A percentile compares a stretch with the other conserved stretches of the same genome.
These are phyloP conservation scores for Flaveria robusta DNA, from an alignment of 129 eudicot species.

Conservation along the genomic window DNA sequence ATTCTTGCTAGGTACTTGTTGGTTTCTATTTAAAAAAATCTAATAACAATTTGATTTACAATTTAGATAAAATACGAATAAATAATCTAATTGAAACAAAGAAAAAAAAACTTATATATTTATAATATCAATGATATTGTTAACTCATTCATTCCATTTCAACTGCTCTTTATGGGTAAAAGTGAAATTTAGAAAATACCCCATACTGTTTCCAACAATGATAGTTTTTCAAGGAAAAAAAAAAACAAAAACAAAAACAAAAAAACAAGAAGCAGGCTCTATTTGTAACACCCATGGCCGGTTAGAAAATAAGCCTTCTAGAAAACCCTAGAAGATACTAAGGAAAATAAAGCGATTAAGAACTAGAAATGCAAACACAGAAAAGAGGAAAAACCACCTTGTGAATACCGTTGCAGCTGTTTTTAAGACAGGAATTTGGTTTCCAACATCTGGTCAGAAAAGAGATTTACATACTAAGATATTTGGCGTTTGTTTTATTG, in stretches of 20 bases:
- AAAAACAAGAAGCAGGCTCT: background rate
- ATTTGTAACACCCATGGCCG: background rate
- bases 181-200: background rate
- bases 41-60: too few species aligned
- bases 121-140: too few species aligned
- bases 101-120: too few species aligned
- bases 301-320: background rate
- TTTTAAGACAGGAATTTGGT: slow-evolving; percentile 49
- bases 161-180: too few species aligned
- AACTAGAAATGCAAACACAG: slow-evolving; percentile 6
- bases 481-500: slow-evolving; percentile 34
- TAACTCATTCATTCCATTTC: too few species aligned
- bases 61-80: too few species aligned
- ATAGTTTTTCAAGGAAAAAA: too few species aligned
- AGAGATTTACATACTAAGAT: slow-evolving; percentile 57
- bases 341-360: background rate
- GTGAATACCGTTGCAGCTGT: slow-evolving; percentile 51
- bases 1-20: too few species aligned
- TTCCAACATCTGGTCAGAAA: slow-evolving; percentile 58
- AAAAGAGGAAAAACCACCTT: slow-evolving; percentile 40
- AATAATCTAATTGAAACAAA: too few species aligned
- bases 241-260: too few species aligned
- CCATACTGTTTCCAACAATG: background rate
- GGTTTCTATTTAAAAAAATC: too few species aligned
- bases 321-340: background rate